Evolutionary conservation across 192 early-diverging fungal genomes (phyloP), one percentile per base, ranked within the genome.

Genomic region (Mortierella claussenii): DNA sequence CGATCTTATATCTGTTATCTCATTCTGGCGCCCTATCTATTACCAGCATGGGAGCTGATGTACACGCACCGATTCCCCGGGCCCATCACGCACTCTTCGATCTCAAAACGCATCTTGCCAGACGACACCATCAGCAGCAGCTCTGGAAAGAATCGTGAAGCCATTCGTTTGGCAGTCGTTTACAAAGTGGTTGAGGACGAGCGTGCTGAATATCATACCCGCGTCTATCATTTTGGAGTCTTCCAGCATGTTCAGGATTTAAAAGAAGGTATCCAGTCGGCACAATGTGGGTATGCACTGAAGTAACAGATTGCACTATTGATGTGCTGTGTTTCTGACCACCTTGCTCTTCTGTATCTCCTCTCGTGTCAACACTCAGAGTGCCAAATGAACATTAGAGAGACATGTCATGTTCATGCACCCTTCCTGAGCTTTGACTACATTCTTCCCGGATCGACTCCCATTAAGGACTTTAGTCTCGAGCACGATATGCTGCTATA

Each of bases 381-480:
- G n/a, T 76, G 73, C 13, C 45, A 51, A 31, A 12, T 46, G 45
- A 45, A 24, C 17, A 3, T 62, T 65, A 10, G 55, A 36, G 59
- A 66, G 15, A 76, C 56, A 1, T 76, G 73, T 11, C 73, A 76
- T 50, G 30, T 17, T 11, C 53, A 67, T 9, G 63, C 24, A 2
- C 58, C 73, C 3, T 76, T 76, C 36, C 10, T 61, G 23, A 66
- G 21, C 53, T 76, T 67, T 61, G 73, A 76, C 27, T 76, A 67
- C 46, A 43, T 67, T 34, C 53, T 76, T 7, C 73, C 73, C 8
- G 73, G 73, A 17, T 66, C 73, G 9, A 56, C 59, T 0, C 51
- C 64, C 10, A 76, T 76, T 43, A 76, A 76, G 20, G 73, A 76
- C n/a, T 76, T 76, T 37, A 76, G 32, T 31, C 59, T 76, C 15